Conservation (phyloP, 1,139 yeast species). For the Meyerozyma carpophila region DNA sequence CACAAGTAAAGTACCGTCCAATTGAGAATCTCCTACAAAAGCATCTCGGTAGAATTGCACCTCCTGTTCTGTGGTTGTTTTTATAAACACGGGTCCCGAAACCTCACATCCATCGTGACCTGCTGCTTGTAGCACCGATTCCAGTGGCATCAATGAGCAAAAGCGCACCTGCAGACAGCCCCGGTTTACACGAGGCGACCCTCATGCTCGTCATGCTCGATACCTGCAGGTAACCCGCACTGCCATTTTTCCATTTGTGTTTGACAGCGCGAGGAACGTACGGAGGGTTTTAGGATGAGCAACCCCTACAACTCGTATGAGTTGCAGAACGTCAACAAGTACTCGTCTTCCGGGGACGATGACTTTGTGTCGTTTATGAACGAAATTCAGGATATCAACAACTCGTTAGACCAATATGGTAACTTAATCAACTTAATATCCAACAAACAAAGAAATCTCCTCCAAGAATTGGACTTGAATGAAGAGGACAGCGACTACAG, state of each 20-base stretch:
- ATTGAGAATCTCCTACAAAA: constrained; percentile 14
- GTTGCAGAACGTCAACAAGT: constrained; percentile 28
- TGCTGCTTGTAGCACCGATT: constrained; percentile 51
- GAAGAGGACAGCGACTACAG: constrained; percentile 71
- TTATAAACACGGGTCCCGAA: constrained; percentile 67
- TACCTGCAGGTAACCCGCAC: neutral
- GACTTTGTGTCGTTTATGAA: constrained; percentile 79
- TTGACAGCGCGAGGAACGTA: neutral
- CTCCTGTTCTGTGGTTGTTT: constrained; percentile 62
- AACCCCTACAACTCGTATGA: constrained; percentile 29
- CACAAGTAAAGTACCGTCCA: constrained; percentile 29
- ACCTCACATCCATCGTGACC: constrained; percentile 83
- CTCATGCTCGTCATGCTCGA: no score
- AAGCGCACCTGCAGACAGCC: neutral
- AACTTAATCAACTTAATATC: constrained; percentile 72
- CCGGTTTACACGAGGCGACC: neutral
- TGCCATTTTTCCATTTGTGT: neutral
- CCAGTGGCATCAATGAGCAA: neutral
- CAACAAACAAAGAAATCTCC: constrained; percentile 72
- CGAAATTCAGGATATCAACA: constrained; percentile 77
- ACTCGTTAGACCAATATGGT: constrained; percentile 75
- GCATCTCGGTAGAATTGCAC: constrained; percentile 58
- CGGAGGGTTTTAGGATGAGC: constrained; percentile 12
- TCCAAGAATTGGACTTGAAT: constrained; percentile 72
- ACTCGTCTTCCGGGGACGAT: constrained; percentile 28